Percentiles rank a stretch among this genome's conserved stretches.
Conservation (phyloP, 2,329 filamentous ascomycete species). For the Diaporthe sp. region DNA sequence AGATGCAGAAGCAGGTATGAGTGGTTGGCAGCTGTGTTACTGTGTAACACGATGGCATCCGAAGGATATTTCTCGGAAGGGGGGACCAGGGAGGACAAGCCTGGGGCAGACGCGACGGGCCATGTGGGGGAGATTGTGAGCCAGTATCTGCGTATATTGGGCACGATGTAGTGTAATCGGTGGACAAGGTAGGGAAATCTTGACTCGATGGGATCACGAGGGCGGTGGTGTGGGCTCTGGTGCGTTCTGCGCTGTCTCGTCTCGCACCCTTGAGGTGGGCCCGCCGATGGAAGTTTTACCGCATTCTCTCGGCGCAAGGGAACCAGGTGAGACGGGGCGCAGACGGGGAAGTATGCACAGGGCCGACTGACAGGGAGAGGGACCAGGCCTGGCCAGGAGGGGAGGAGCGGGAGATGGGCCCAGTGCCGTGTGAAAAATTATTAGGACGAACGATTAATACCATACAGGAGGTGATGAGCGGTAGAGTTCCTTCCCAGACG, state of each 20-base stretch:
- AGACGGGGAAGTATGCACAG: background rate
- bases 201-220: constrained; percentile 30
- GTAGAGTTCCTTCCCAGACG: background rate
- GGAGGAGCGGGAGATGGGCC: constrained; percentile 9
- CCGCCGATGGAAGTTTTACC: constrained; percentile 25
- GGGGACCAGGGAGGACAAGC: constrained; percentile 9
- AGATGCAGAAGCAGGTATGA: background rate
- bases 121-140: constrained; percentile 4
- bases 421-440: background rate
- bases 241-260: constrained; percentile 1
- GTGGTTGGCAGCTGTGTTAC: constrained; percentile 11
- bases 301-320: constrained; percentile 31
- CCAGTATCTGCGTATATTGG: background rate
- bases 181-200: constrained; percentile 3
- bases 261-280: constrained; percentile 22
- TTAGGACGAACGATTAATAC: constrained; percentile 18
- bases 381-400: background rate
- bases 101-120: constrained; percentile 16
- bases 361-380: constrained; percentile 6
- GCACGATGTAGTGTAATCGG: background rate
- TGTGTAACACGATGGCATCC: constrained; percentile 32
- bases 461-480: background rate
- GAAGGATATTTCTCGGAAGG: constrained; percentile 32
- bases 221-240: constrained; percentile 12
- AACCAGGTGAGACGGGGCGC: constrained; percentile 5